Conservation (phyloP, 495 filamentous ascomycete genomes). For the Hypomontagnella monticulosa region DNA sequence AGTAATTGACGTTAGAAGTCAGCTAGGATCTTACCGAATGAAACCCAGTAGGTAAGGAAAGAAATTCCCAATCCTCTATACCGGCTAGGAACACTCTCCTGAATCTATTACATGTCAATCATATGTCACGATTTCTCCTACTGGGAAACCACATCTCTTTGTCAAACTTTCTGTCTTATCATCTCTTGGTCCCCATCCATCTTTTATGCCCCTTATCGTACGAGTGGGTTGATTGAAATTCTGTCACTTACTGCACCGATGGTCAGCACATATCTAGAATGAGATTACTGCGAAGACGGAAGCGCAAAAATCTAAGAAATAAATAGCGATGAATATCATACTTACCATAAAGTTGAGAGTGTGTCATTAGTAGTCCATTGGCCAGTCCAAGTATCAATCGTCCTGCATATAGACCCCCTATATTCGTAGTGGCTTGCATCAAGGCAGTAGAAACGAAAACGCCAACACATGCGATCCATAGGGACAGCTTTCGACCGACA, state of each 20-base stretch:
- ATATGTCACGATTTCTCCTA: background rate
- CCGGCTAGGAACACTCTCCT: slow-evolving; percentile 61
- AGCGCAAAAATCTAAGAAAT: no score
- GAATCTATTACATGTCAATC: slow-evolving; percentile 45
- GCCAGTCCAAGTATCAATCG: slow-evolving; percentile 65
- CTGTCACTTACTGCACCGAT: no score
- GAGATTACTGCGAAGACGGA: background rate
- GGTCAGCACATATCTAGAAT: no score
- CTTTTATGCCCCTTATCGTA: no score
- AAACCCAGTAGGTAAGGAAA: slow-evolving; percentile 53
- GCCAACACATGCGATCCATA: slow-evolving; percentile 61
- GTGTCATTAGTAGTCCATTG: slow-evolving; percentile 68
- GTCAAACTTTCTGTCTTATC: background rate
- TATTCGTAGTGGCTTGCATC: slow-evolving; percentile 65
- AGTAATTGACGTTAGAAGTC: background rate
- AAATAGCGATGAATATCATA: background rate
- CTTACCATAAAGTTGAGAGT: slow-evolving; percentile 64
- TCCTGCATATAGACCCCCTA: slow-evolving; percentile 65
- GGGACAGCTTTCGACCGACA: slow-evolving; percentile 57
- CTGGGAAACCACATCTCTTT: background rate
- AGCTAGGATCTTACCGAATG: slow-evolving; percentile 45
- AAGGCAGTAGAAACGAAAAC: slow-evolving; percentile 62
- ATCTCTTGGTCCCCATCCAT: background rate
- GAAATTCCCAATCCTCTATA: slow-evolving; percentile 61
- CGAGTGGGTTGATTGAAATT: no score